These are phyloP conservation scores for Zygotorulaspora florentina DNA, from an alignment of 805 yeast species.

Conservation along the genomic window DNA sequence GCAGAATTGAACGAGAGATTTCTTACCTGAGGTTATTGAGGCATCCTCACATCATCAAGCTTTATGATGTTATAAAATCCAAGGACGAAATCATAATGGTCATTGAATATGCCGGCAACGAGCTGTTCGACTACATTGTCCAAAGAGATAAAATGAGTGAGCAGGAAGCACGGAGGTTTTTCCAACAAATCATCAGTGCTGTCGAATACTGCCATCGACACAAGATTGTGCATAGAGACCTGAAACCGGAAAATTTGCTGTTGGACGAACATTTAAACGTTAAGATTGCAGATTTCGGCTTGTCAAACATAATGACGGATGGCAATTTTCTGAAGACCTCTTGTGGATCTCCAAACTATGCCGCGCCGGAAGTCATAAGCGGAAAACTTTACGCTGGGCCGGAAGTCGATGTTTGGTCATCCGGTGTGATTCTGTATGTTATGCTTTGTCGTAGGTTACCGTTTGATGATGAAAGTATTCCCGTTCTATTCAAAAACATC, in stretches of 20 bases:
- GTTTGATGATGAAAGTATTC: slow-evolving; percentile 93
- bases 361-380: slow-evolving; percentile 95
- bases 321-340: slow-evolving; percentile 92
- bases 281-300: slow-evolving; percentile 93
- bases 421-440: slow-evolving; percentile 91
- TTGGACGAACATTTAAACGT: slow-evolving; percentile 88
- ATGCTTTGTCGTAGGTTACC: slow-evolving; percentile 96
- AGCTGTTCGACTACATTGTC: slow-evolving; percentile 90
- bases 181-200: slow-evolving; percentile 94
- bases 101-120: slow-evolving; percentile 95
- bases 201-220: slow-evolving; percentile 95
- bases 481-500: slow-evolving; percentile 87
- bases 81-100: slow-evolving; percentile 97
- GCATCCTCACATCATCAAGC: slow-evolving; percentile 94
- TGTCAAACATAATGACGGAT: slow-evolving; percentile 94
- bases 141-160: slow-evolving; percentile 92
- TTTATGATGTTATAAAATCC: slow-evolving; percentile 91
- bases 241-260: slow-evolving; percentile 90
- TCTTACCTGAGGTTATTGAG: slow-evolving; percentile 80
- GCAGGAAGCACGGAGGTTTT: slow-evolving; percentile 85
- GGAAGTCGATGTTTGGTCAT: slow-evolving; percentile 96
- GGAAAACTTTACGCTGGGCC: slow-evolving; percentile 97
- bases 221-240: slow-evolving; percentile 93
- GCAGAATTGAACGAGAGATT: slow-evolving; percentile 91
- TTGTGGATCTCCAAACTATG: slow-evolving; percentile 96